Percentiles rank a stretch among this genome's conserved stretches.
These are phyloP conservation scores for Nothophoma quercina DNA, from an alignment of 2,329 filamentous ascomycete genomes.

Conservation along the genomic window DNA sequence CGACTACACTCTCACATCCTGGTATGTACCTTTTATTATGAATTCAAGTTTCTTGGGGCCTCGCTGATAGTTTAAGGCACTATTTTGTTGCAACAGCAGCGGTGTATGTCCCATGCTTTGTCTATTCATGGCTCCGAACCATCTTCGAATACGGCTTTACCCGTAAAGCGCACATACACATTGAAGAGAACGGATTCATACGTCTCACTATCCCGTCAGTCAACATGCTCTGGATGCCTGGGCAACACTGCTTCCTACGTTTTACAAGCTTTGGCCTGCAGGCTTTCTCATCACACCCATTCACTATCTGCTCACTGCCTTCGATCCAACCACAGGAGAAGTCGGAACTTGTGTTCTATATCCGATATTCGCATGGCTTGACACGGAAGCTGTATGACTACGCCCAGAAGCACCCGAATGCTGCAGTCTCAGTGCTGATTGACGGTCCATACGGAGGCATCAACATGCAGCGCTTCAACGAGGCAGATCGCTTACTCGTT, in stretches of 20 bases:
- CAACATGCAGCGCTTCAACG: constrained; percentile 37
- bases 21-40: too few relatives aligned
- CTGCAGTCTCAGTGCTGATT: constrained; percentile 56
- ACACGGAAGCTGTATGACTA: constrained; percentile 53
- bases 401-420: constrained; percentile 23
- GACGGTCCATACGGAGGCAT: constrained; percentile 68
- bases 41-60: too few relatives aligned
- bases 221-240: constrained; percentile 57
- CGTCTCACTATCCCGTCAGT: constrained; percentile 27
- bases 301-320: constrained; percentile 63
- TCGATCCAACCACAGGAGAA: neutral
- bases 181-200: constrained; percentile 30
- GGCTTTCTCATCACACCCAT: constrained; percentile 60
- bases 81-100: constrained; percentile 67
- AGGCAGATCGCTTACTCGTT: constrained; percentile 54
- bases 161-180: constrained; percentile 52
- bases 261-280: constrained; percentile 56
- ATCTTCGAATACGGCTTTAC: constrained; percentile 60
- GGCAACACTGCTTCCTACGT: constrained; percentile 65
- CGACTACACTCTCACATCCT: constrained; percentile 62
- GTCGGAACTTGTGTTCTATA: constrained; percentile 61
- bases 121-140: constrained; percentile 57
- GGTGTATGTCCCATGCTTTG: constrained; percentile 59
- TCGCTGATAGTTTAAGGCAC: constrained; percentile 54
- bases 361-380: constrained; percentile 59